Percentiles rank a stretch among this genome's conserved stretches.
phyloP scores from a whole-genome alignment of 257 asterid species.

The Lycium barbarum region DNA sequence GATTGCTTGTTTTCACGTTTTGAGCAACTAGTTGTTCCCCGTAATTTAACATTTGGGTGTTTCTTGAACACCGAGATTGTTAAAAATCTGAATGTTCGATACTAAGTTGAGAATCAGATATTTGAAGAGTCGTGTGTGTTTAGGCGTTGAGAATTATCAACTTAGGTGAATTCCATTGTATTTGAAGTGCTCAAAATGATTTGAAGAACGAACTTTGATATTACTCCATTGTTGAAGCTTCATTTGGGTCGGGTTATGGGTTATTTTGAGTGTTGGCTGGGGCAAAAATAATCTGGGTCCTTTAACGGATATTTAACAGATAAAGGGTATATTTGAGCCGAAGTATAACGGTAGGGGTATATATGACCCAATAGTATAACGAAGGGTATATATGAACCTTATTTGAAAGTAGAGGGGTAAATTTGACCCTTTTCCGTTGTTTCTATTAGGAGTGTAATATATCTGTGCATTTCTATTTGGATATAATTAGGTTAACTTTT shows the following conservation, averaged over 20 bases:
- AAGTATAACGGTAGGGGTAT: no score
- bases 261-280: neutral
- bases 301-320: no score
- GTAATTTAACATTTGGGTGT: slow-evolving; percentile 17
- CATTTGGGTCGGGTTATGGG: no score
- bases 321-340: no score
- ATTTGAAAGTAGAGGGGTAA: no score
- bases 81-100: no score
- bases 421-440: no score
- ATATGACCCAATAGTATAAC: no score
- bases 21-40: neutral
- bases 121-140: neutral
- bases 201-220: neutral
- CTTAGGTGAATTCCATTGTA: neutral
- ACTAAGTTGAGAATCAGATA: no score
- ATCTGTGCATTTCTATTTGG: neutral
- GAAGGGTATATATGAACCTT: no score
- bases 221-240: no score
- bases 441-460: neutral
- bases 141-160: neutral
- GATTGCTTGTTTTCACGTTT: neutral
- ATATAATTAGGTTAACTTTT: neutral
- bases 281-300: neutral
- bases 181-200: neutral
- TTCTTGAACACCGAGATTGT: slow-evolving; percentile 66